Evolutionary conservation across 2,329 filamentous ascomycete genomes (phyloP), one percentile per base, ranked within the genome.

Genomic region (Colletotrichum sp.): DNA sequence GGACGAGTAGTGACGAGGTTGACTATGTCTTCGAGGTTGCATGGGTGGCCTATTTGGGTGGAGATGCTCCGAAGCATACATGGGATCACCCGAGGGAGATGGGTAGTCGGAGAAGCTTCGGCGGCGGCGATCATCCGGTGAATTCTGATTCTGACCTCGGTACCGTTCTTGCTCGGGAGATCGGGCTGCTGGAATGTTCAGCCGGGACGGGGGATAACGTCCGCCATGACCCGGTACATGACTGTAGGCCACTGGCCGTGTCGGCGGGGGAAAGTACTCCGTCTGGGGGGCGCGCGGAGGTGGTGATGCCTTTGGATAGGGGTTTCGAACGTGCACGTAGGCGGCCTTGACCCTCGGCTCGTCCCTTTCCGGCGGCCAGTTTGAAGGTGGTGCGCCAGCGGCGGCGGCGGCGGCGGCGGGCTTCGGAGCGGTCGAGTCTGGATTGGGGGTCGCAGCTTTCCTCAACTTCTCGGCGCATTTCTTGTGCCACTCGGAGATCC

Each of bases 401-500:
- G 43, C 43, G n/a, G 43, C 43, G 6, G 43, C 18, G 10, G 24
- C 79, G 78, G 60, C 80, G 77, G 32, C 83, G 78, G 74, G 82
- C 76, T 76, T 85, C 81, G 67, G 60, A 66, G 78, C 65, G 78
- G 64, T 38, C 8, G 63, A 72, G 57, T 87, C 82, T 55, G 84
- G 83, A 67, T 84, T 82, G 6, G 84, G 83, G 13, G 85, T 84
- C 4, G 88, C 88, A 79, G 96, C 93, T 72, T 90, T 88, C 77
- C 92, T 91, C 65, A 98, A 85, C 79, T 91, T 92, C 74, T 93
- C 89, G 43, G 92, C 94, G 72, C 98, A 96, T 4, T 89, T 88
- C 79, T 94, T 92, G 82, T 99, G 96, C 96, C 97, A 99, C 74
- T 90, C 88, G 71, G 96, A 92, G 85, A 98, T 96, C n/a, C 94